A percentile compares a stretch with the other conserved stretches of the same genome.
These are phyloP conservation scores for Arabidopsis lyrata DNA, from an alignment of 441 rosid species.

Conservation along the genomic window DNA sequence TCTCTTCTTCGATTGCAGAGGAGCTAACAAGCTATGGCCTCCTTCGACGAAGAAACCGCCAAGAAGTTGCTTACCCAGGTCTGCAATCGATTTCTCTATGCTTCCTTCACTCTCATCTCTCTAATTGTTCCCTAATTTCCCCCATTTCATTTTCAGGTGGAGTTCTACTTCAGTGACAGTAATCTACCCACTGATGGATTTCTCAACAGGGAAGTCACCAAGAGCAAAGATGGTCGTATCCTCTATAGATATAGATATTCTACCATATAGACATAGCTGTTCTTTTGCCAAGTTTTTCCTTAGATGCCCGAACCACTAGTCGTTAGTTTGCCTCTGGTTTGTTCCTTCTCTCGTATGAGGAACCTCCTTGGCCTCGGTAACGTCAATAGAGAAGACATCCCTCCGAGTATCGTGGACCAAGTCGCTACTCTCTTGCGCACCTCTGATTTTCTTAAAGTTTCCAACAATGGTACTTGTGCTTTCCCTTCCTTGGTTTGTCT, in stretches of 20 bases:
- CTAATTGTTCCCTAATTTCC: not conserved
- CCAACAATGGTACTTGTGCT: conserved; percentile 51
- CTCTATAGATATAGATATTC: conserved; percentile 22
- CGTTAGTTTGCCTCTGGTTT: conserved; percentile 59
- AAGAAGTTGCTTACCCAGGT: conserved; percentile 54
- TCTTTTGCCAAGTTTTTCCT: too few species aligned
- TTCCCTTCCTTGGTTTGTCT: not conserved
- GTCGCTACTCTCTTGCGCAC: conserved; percentile 53
- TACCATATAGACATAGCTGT: not conserved
- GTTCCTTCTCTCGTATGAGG: conserved; percentile 65
- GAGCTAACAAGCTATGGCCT: conserved; percentile 44
- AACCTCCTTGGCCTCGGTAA: conserved; percentile 51
- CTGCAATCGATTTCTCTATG: not conserved
- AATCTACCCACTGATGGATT: conserved; percentile 58
- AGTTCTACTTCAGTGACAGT: conserved; percentile 65
- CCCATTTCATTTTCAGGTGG: conserved; percentile 44
- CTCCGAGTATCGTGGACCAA: conserved; percentile 38
- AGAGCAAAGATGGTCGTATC: conserved; percentile 59
- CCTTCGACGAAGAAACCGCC: conserved; percentile 51
- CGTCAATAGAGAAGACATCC: conserved; percentile 50
- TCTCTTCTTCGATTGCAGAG: not conserved
- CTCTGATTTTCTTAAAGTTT: conserved; percentile 54
- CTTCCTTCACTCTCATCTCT: not conserved
- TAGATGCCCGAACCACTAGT: conserved; percentile 39
- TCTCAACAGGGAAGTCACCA: conserved; percentile 46